Evolutionary conservation across 495 filamentous ascomycete species (phyloP).

Genomic region (Penicillium subrubescens): DNA sequence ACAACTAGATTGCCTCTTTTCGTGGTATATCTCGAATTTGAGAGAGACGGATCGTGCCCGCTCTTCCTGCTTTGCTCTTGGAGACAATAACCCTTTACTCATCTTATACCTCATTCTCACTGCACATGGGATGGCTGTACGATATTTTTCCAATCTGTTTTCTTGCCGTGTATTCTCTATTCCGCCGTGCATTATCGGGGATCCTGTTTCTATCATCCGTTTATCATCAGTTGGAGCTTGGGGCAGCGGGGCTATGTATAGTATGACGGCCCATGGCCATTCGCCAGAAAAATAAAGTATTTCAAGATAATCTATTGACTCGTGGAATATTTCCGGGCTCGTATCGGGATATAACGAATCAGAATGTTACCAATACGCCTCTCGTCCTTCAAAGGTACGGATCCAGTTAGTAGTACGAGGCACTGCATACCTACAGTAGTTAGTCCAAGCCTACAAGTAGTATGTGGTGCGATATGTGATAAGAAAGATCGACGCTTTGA

Average conservation of each 20-base stretch:
- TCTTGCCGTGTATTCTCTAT: conserved; percentile 12
- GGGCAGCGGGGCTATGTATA: conserved; percentile 23
- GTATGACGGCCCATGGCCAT: conserved; percentile 25
- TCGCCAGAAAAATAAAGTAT: conserved; percentile 1
- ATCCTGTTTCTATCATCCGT: conserved; percentile 22
- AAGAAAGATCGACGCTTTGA: conserved; percentile 1
- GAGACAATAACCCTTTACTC: conserved; percentile 15
- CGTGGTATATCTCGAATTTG: not conserved
- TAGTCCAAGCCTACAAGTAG: too few relatives aligned
- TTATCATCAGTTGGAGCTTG: conserved; percentile 9
- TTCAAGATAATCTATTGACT: not conserved
- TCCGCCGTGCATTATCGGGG: conserved; percentile 12
- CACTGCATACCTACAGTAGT: not conserved
- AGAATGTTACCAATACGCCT: too few relatives aligned
- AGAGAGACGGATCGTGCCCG: not conserved
- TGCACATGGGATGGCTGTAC: conserved; percentile 27
- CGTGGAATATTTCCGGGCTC: not conserved
- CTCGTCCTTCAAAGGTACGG: too few relatives aligned
- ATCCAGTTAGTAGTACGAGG: not conserved
- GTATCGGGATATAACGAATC: not conserved
- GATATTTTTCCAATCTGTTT: conserved; percentile 25
- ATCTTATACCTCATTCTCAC: conserved; percentile 24
- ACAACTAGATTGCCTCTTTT: conserved; percentile 34
- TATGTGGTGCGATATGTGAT: not conserved
- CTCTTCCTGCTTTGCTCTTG: conserved; percentile 6